Base-by-base conservation (phyloP, 345 rosid species). In the Trapa bicornis region DNA sequence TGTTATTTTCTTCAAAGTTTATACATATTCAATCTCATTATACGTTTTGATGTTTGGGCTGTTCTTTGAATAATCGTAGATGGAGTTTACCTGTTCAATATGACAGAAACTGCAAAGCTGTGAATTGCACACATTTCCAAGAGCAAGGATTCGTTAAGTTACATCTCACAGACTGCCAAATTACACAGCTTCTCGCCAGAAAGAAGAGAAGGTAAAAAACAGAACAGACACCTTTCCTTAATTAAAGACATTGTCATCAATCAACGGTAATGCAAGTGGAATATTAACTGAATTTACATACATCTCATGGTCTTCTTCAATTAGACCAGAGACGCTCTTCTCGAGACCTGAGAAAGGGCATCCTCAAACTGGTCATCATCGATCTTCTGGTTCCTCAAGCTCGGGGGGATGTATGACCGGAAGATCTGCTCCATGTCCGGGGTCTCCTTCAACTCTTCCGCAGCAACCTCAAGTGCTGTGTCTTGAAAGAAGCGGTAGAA, bases 391-490 rank as follows among this genome's bases (percentile, higher is more conserved):
- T 76, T 57, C 75, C 74, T 77, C 88, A 92, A 82, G 82, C 96
- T 79, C 33, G 78, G 80, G 1, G 92, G 92, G 56, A 88, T 64
- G 73, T 77, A 89, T 5, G 87, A 54, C 56, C 78, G 80, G 83
- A 79, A 88, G 70, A 88, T 52, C 41, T 56, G 77, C 65, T 89
- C 98, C 75, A 86, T 80, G 78, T 80, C 58, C 0, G 87, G 89
- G 45, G 67, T 69, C 78, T 93, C 83, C 81, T 88, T 89, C 76
- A 82, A 41, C 37, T 86, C 87, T 17, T 67, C 80, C 74, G 77
- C 63, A 56, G 86, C 90, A 16, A 81, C 92, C 75, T 93, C 97
- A 1, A 93, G 89, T 37, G 97, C 81, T 0, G 88, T 80, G 72
- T 77, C 58, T 11, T 76, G 0, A 70, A 93, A 93, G 54, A 82